Percentiles rank a stretch among this genome's conserved stretches.
phyloP scores from a whole-genome alignment of 2,329 filamentous ascomycete species.

The Ascochyta fabae region DNA sequence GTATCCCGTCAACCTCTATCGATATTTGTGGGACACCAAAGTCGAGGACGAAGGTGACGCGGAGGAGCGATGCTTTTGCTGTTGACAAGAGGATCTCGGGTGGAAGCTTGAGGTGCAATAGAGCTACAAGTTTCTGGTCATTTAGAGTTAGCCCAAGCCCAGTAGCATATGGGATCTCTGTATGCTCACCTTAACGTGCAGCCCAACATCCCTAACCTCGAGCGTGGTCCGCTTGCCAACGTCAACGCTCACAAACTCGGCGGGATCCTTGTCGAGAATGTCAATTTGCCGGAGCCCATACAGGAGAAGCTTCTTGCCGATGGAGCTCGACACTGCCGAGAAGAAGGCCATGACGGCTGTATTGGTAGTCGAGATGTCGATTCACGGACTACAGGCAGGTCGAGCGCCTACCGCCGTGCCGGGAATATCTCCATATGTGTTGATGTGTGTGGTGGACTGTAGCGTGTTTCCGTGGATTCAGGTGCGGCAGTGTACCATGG shows the following conservation, averaged over 20 bases:
- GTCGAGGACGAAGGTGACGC: slow-evolving; percentile 85
- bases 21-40: slow-evolving; percentile 84
- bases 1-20: slow-evolving; percentile 81
- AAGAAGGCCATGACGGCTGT: slow-evolving; percentile 65
- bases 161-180: background rate
- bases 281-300: slow-evolving; percentile 85
- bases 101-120: slow-evolving; percentile 72
- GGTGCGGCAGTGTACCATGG: slow-evolving; percentile 9
- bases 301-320: slow-evolving; percentile 87
- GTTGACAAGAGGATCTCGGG: slow-evolving; percentile 72
- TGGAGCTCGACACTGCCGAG: slow-evolving; percentile 71
- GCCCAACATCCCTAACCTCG: slow-evolving; percentile 84
- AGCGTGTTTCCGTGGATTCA: slow-evolving; percentile 12
- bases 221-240: slow-evolving; percentile 82
- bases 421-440: slow-evolving; percentile 38
- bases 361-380: slow-evolving; percentile 15
- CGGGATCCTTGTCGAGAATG: slow-evolving; percentile 82
- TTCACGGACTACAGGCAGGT: slow-evolving; percentile 29
- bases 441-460: background rate
- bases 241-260: slow-evolving; percentile 86
- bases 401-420: slow-evolving; percentile 37
- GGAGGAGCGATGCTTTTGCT: slow-evolving; percentile 77
- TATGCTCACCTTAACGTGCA: slow-evolving; percentile 74
- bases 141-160: background rate
- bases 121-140: slow-evolving; percentile 74